Evolutionary conservation across 257 asterid genomes (phyloP), one percentile per base, ranked within the genome.

Genomic region (Mitragyna speciosa): DNA sequence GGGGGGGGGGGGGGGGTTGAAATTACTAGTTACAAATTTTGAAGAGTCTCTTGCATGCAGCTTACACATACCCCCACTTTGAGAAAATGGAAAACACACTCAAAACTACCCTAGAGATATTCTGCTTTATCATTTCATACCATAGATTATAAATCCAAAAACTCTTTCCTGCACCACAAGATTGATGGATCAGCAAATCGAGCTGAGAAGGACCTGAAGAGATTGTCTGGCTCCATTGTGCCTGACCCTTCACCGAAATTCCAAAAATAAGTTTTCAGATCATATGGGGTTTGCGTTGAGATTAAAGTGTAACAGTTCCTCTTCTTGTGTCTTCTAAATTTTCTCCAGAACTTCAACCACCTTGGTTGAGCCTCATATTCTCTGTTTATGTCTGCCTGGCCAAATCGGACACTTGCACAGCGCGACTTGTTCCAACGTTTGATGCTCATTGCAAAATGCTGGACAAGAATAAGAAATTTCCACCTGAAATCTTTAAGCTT

Each of bases 141-240:
- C 39, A 26, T 63, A n/a, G 6, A 3, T 15, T 47, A 45, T 6
- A 26, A 24, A 45, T 43, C 56, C 31, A 82, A 17, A 22, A 82
- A 56, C 51, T 78, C 75, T 69, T 58, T 73, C 61, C 76, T 16
- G 0, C 61, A 82, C 28, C 48, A 17, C 0, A 81, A 82, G 67
- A 85, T 85, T 8, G 94, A 88, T 45, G 93, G 91, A 72, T 89
- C 83, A 1, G 97, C 97, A 75, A 87, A 93, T 78, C 91, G 87
- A 64, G 93, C 95, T 6, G 97, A 93, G 78, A 93, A 93, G 19
- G 97, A 93, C 64, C 94, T 87, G 75, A 68, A 86, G 3, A 93
- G 87, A 73, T 86, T 79, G 39, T 93, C 97, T 0, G 92, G 92
- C 80, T 93, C 96, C 24, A 75, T 30, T 8, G 77, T 77, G 19